Base-by-base conservation (phyloP, 2,329 filamentous ascomycete species). In the Trichoderma sp. region DNA sequence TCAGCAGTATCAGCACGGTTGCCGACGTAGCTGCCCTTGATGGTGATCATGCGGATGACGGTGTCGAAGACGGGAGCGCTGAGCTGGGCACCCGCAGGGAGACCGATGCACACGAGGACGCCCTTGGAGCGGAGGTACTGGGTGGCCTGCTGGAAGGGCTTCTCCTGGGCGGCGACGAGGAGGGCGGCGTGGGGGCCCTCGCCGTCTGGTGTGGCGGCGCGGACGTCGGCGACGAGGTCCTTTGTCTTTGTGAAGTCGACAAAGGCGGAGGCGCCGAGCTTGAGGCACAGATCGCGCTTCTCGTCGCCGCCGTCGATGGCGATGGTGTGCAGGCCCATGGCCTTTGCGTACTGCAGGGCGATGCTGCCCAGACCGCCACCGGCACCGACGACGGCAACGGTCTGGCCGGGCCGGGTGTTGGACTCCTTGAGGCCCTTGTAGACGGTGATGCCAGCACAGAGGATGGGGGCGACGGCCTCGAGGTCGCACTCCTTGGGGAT, bases 381-480 rank as follows among this genome's bases (percentile, higher is more conserved):
- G 33, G 94, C 95, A 82, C 95, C 95, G 77, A 97, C 94, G 78
- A 98, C 93, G 79, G 94, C 95, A 31, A 97, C 91, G 53, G 88
- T 92, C 84, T 97, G 91, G 38, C 95, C 94, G 2, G 95, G 91
- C 74, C 89, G 87, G 33, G 89, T 92, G 53, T 90, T 91, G 0
- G 94, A 95, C 85, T 97, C 94, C 87, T 97, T 97, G 76, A 97
- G 84, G n/a, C 93, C 94, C 87, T 95, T 96, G 89, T 97, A 97
- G 78, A 96, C 94, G 18, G 94, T 97, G 84, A 97, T 92, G 82
- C 94, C 94, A 62, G 94, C 94, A 84, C 94, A 97, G 41, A 97
- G 90, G 74, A 97, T 89, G 16, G 95, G 95, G 2, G 94, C 90
- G 75, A 97, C 89, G 69, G 91, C 91, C 81, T 95, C 95, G 62